Evolutionary conservation across 306 rosid species (phyloP).

Genomic region (Medicago lupulina): DNA sequence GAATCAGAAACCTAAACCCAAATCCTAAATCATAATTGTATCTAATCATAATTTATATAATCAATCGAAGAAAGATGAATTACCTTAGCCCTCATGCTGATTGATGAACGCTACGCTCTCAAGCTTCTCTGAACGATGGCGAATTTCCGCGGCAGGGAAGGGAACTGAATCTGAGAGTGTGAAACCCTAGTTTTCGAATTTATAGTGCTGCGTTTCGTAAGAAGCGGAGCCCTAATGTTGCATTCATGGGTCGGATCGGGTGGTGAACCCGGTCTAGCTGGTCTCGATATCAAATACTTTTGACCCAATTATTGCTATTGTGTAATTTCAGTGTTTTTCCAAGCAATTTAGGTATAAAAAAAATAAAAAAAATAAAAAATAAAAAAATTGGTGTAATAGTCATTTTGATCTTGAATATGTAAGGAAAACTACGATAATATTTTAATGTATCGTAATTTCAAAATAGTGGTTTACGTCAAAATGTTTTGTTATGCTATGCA

Average conservation of each 20-base stretch:
- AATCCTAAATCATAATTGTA: background rate
- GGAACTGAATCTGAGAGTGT: background rate
- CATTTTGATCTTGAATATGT: too few species aligned
- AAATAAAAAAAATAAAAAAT: too few species aligned
- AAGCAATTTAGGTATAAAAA: too few species aligned
- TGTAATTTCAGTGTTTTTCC: too few species aligned
- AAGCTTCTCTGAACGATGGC: constrained; percentile 14
- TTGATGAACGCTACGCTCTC: constrained; percentile 33
- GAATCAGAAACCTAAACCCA: background rate
- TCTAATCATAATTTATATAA: background rate
- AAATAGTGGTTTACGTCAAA: too few species aligned
- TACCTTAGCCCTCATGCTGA: constrained; percentile 60
- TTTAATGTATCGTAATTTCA: too few species aligned
- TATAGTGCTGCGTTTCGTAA: constrained; percentile 32
- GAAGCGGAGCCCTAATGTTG: constrained; percentile 42
- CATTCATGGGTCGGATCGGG: constrained; percentile 29
- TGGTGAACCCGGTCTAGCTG: background rate
- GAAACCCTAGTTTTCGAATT: constrained; percentile 21
- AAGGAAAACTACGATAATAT: too few species aligned
- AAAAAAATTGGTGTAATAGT: too few species aligned
- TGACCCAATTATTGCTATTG: too few species aligned
- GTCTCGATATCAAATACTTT: too few species aligned
- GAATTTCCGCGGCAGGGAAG: background rate
- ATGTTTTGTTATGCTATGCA: too few species aligned
- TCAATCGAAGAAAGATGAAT: background rate